phyloP scores from a whole-genome alignment of 768 basidiomycete genomes.

The Lanmaoa pseudosensibilis region DNA sequence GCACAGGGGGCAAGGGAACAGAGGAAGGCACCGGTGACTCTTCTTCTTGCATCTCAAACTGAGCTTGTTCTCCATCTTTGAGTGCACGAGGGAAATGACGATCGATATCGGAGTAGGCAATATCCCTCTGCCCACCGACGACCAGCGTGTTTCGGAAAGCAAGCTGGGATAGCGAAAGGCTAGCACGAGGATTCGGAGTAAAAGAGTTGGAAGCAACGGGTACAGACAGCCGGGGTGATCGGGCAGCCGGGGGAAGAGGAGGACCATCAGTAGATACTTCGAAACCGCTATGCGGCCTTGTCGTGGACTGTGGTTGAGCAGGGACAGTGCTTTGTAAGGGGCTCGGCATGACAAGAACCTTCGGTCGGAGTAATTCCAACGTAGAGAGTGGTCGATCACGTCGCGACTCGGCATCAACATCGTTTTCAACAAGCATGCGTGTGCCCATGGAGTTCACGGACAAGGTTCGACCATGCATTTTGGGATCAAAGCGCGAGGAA shows the following conservation, averaged over 20 bases:
- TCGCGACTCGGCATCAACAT: slow-evolving; percentile 35
- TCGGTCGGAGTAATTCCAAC: slow-evolving; percentile 79
- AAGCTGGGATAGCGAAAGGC: slow-evolving; percentile 74
- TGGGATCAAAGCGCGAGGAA: slow-evolving; percentile 81
- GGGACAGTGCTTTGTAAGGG: slow-evolving; percentile 61
- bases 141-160: slow-evolving; percentile 82
- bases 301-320: slow-evolving; percentile 33
- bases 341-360: slow-evolving; percentile 93
- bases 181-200: slow-evolving; percentile 74
- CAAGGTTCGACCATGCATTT: slow-evolving; percentile 58
- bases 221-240: slow-evolving; percentile 49
- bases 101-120: slow-evolving; percentile 61
- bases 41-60: slow-evolving; percentile 45
- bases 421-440: slow-evolving; percentile 58
- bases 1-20: slow-evolving; percentile 31
- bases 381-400: slow-evolving; percentile 68
- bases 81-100: slow-evolving; percentile 65
- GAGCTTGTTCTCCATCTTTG: slow-evolving; percentile 75
- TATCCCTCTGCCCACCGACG: slow-evolving; percentile 65
- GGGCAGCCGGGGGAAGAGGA: slow-evolving; percentile 66
- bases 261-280: slow-evolving; percentile 67
- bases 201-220: slow-evolving; percentile 61
- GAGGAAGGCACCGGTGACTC: slow-evolving; percentile 35
- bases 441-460: slow-evolving; percentile 71
- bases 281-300: slow-evolving; percentile 55